Evolutionary conservation across 305 asterid species (phyloP), one percentile per base, ranked within the genome.

Genomic region (Fraxinus latifolia): DNA sequence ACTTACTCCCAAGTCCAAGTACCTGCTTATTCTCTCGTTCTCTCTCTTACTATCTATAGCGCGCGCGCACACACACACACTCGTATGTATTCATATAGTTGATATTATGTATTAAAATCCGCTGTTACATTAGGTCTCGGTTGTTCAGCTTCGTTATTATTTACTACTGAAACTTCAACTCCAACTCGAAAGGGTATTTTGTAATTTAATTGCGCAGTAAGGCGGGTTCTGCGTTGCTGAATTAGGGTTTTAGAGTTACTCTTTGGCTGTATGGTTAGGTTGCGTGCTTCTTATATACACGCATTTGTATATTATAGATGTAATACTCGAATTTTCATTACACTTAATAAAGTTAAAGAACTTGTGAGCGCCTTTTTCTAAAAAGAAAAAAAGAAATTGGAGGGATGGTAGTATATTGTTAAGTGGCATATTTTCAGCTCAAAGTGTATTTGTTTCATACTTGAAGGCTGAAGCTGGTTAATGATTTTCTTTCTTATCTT

Each of bases 1-100:
- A 82, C 89, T 78, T 85, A 86, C 84, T 19, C 14, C 29, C 85
- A 82, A 85, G 88, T 87, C 1, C 88, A 87, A 88, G 90, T 89
- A 79, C 7, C 27, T 70, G 33, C 73, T 77, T 3, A 74, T 25
- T 29, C 14, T 23, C 31, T 4, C 73, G 19, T 21, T 65, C 37
- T 58, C 29, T 23, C 60, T 36, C 74, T 77, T 1, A 32, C 11
- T 36, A 8, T 25, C 31, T 5, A 3, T 0, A 19, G 0, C 58
- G 9, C 33, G 32, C 17, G 4, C 70, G 33, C 23, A 67, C 32
- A 4, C 36, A 9, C 62, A 31, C 33, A 23, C 32, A 11, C 60
- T 9, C 29, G 19, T 47, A 17, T 76, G 39, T 32, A 29, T 14
- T 76, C 23, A 39, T 29, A 8, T 27, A 27, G 1, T 68, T 29